A percentile compares a stretch with the other conserved stretches of the same genome.
Conservation (phyloP, 1,139 yeast genomes). For the Zygoascus meyerae region DNA sequence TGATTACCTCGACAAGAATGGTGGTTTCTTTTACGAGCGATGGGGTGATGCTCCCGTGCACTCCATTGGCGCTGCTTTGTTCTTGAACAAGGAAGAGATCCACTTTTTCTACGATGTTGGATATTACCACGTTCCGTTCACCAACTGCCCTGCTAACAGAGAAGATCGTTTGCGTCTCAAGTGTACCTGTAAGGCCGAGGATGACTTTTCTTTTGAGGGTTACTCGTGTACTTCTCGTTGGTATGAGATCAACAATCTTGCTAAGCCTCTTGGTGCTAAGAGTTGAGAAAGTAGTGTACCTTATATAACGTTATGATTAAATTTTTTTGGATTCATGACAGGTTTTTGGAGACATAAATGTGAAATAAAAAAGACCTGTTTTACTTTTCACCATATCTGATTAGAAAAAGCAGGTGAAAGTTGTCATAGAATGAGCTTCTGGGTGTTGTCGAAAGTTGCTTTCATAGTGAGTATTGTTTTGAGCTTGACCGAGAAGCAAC, state of each 20-base stretch:
- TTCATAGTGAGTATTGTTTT: no score
- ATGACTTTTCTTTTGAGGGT: slow-evolving; percentile 82
- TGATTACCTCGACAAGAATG: slow-evolving; percentile 63
- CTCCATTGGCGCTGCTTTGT: slow-evolving; percentile 68
- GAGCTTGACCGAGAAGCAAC: no score
- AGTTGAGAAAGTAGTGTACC: no score
- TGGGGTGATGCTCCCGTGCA: slow-evolving; percentile 98
- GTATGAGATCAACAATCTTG: slow-evolving; percentile 54
- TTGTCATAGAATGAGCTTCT: no score
- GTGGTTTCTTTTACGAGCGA: slow-evolving; percentile 88
- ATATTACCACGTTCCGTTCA: slow-evolving; percentile 76
- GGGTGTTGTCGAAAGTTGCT: no score
- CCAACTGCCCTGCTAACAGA: slow-evolving; percentile 57
- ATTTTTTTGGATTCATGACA: background rate
- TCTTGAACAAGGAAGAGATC: slow-evolving; percentile 57
- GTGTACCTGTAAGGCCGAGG: slow-evolving; percentile 48
- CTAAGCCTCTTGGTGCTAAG: slow-evolving; percentile 43
- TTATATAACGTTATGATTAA: background rate
- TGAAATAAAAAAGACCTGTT: background rate
- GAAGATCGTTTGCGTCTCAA: slow-evolving; percentile 39
- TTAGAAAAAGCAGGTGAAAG: no score
- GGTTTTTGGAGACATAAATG: background rate
- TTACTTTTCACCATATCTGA: no score
- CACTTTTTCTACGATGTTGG: slow-evolving; percentile 83
- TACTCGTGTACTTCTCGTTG: slow-evolving; percentile 79